Conservation (phyloP, 2,329 filamentous ascomycete genomes). For the Cordyceps cateniannulata region DNA sequence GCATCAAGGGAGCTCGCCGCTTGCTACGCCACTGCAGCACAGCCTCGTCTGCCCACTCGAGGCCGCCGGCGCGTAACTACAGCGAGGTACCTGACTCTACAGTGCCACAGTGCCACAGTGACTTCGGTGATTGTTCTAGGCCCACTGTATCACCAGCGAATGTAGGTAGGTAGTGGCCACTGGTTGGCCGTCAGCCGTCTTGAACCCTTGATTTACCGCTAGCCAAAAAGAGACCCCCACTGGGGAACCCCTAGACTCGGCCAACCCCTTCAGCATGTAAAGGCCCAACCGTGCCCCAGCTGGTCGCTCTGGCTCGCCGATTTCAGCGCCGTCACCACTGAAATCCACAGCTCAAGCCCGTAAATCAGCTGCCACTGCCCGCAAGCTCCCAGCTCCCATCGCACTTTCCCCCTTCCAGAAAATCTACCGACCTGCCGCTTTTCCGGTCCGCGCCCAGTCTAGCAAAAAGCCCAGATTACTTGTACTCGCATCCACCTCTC, state of each 20-base stretch:
- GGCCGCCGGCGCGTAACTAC: background rate
- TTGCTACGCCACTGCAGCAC: constrained; percentile 1
- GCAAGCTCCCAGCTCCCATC: background rate
- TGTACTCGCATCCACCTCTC: constrained; percentile 2
- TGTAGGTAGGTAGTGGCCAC: background rate
- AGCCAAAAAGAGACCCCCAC: background rate
- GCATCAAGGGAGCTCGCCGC: background rate
- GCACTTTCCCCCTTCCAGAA: background rate
- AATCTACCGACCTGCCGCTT: constrained; percentile 7
- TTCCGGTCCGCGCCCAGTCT: constrained; percentile 2
- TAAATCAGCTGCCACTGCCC: background rate
- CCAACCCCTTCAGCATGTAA: background rate
- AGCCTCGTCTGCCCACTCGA: background rate
- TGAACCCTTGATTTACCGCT: background rate
- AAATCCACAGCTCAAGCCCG: background rate
- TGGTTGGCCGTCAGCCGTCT: background rate
- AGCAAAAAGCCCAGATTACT: background rate
- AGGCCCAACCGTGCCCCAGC: background rate
- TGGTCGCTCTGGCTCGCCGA: background rate
- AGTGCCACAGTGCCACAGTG: background rate
- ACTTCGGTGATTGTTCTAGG: too few relatives aligned
- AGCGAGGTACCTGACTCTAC: background rate
- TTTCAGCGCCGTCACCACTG: background rate
- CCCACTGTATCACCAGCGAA: too few relatives aligned
- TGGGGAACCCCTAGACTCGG: background rate